A percentile compares a stretch with the other conserved stretches of the same genome.
These are phyloP conservation scores for Nemania abortiva DNA, from an alignment of 2,329 filamentous ascomycete species.

Conservation along the genomic window DNA sequence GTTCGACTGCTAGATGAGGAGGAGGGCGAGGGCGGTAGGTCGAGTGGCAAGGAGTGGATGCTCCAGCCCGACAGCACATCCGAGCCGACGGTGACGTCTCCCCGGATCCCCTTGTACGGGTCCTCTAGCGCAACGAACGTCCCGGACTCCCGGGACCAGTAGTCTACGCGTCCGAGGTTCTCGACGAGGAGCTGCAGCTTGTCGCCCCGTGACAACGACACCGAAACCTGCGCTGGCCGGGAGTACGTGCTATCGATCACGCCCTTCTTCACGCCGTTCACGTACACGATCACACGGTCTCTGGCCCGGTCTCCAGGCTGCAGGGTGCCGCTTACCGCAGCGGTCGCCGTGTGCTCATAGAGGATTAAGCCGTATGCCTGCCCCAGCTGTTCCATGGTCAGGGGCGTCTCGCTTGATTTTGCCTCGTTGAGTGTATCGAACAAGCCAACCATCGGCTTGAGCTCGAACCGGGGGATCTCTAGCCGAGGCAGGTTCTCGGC, in stretches of 20 bases:
- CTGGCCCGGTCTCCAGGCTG: slow-evolving; percentile 58
- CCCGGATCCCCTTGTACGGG: slow-evolving; percentile 60
- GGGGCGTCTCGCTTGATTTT: slow-evolving; percentile 46
- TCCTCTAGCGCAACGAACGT: slow-evolving; percentile 55
- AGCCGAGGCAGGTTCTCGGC: slow-evolving; percentile 51
- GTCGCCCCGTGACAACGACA: slow-evolving; percentile 56
- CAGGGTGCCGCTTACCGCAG: slow-evolving; percentile 50
- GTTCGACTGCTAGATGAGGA: neutral
- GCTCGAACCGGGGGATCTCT: slow-evolving; percentile 53
- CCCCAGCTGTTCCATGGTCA: slow-evolving; percentile 60
- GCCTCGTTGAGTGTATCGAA: slow-evolving; percentile 53
- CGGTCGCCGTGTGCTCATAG: slow-evolving; percentile 55
- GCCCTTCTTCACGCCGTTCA: slow-evolving; percentile 57
- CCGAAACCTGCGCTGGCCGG: slow-evolving; percentile 53
- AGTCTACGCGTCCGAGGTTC: slow-evolving; percentile 64
- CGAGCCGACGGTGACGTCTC: slow-evolving; percentile 57
- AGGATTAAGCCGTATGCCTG: slow-evolving; percentile 60
- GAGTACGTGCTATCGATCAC: slow-evolving; percentile 62
- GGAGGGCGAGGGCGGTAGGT: slow-evolving; percentile 44
- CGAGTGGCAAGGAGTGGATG: slow-evolving; percentile 55
- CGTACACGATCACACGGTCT: slow-evolving; percentile 62
- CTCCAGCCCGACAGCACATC: slow-evolving; percentile 54
- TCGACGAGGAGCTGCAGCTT: slow-evolving; percentile 60
- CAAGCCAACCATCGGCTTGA: slow-evolving; percentile 55
- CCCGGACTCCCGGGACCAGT: slow-evolving; percentile 52